phyloP scores from a whole-genome alignment of 345 rosid species.

The Dipteronia dyeriana region DNA sequence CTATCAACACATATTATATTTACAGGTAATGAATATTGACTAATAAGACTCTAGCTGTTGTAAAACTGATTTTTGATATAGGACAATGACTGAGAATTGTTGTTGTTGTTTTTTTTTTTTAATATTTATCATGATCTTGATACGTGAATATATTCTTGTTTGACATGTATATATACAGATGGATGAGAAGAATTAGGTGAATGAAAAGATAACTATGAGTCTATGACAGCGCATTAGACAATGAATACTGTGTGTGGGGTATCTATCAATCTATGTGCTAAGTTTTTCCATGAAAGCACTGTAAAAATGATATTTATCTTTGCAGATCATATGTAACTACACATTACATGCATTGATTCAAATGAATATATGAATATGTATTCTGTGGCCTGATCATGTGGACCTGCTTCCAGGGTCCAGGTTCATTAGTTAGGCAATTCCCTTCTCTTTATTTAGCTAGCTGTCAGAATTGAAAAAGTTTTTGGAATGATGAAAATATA shows the following conservation, averaged over 20 bases:
- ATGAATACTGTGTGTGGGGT: conserved; percentile 23
- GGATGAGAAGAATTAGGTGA: conserved; percentile 28
- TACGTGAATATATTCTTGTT: neutral
- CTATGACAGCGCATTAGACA: conserved; percentile 28
- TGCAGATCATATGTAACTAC: no score
- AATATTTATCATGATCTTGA: conserved; percentile 4
- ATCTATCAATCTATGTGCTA: no score
- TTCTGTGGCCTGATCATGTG: no score
- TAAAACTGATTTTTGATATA: conserved; percentile 11
- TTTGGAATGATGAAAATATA: neutral
- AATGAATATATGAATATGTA: no score
- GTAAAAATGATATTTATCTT: no score
- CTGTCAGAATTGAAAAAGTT: conserved; percentile 1
- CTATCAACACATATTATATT: neutral
- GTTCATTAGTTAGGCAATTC: no score
- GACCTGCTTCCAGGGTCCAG: no score
- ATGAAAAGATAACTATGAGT: conserved; percentile 23
- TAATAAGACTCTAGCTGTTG: neutral
- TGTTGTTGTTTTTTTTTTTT: neutral
- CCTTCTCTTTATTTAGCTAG: no score
- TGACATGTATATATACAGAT: conserved; percentile 24
- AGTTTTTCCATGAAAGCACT: neutral
- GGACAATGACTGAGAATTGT: conserved; percentile 23
- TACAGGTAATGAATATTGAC: conserved; percentile 11
- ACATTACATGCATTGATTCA: no score